These are phyloP conservation scores for Sporothrix sp. DNA, from an alignment of 2,329 filamentous ascomycete species.

Conservation along the genomic window DNA sequence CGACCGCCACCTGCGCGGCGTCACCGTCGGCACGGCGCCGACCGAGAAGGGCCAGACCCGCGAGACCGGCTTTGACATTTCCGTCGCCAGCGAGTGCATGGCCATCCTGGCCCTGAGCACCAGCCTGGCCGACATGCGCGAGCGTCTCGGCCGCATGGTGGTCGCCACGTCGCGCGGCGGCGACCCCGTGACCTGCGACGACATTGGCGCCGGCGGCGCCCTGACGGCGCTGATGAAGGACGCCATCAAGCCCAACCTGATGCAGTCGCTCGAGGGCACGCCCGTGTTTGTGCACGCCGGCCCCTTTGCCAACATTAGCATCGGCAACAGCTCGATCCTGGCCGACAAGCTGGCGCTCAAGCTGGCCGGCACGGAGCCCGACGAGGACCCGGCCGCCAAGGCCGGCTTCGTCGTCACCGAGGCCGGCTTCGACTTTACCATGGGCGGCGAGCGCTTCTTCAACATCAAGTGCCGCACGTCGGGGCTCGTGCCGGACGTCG, in stretches of 20 bases:
- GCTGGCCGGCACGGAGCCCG: constrained; percentile 84
- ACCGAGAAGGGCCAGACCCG: constrained; percentile 86
- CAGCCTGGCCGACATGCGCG: constrained; percentile 76
- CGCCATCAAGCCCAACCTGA: constrained; percentile 96
- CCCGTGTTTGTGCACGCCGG: constrained; percentile 96
- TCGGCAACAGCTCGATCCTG: constrained; percentile 89
- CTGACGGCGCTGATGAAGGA: constrained; percentile 94
- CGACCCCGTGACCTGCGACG: constrained; percentile 90
- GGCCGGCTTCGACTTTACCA: constrained; percentile 97
- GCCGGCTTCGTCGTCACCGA: constrained; percentile 92
- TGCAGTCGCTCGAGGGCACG: constrained; percentile 96
- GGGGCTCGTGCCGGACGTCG: constrained; percentile 82
- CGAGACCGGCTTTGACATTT: constrained; percentile 94
- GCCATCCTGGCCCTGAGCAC: constrained; percentile 92
- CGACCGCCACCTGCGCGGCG: constrained; percentile 80
- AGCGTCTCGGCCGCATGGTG: constrained; percentile 91
- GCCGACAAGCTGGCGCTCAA: constrained; percentile 94
- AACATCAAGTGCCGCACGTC: constrained; percentile 99
- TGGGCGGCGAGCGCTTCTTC: constrained; percentile 99
- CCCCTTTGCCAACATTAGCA: constrained; percentile 96
- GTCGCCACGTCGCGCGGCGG: constrained; percentile 77
- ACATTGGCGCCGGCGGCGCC: constrained; percentile 85
- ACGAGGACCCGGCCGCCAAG: constrained; percentile 74
- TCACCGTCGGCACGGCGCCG: constrained; percentile 78
- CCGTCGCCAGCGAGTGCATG: constrained; percentile 96